A percentile compares a stretch with the other conserved stretches of the same genome.
phyloP scores from a whole-genome alignment of 2,329 filamentous ascomycete genomes.

The Tolypocladium nubicola region DNA sequence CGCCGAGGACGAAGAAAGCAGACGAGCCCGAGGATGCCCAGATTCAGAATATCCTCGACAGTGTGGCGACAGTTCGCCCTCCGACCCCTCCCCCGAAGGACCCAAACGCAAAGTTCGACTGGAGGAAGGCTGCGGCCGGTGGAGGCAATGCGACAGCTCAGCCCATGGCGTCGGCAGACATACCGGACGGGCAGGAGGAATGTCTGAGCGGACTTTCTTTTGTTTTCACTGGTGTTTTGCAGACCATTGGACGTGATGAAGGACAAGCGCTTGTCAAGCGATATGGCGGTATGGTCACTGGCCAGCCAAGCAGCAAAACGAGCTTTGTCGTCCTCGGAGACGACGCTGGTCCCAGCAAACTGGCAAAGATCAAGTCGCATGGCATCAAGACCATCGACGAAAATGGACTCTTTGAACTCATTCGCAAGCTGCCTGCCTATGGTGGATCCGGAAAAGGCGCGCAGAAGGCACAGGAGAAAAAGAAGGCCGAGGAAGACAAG shows the following conservation, averaged over 20 bases:
- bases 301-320: slow-evolving; percentile 81
- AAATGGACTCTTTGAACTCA: slow-evolving; percentile 79
- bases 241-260: slow-evolving; percentile 73
- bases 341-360: slow-evolving; percentile 88
- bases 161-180: slow-evolving; percentile 54
- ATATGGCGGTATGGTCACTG: slow-evolving; percentile 86
- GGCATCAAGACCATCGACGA: slow-evolving; percentile 90
- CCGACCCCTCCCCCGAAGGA: slow-evolving; percentile 73
- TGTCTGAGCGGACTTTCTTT: slow-evolving; percentile 85
- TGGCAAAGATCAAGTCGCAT: slow-evolving; percentile 71
- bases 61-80: slow-evolving; percentile 70
- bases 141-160: slow-evolving; percentile 49
- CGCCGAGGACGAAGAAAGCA: slow-evolving; percentile 52
- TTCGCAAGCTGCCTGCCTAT: slow-evolving; percentile 68
- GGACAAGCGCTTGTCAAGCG: slow-evolving; percentile 79
- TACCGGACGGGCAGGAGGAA: slow-evolving; percentile 77
- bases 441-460: slow-evolving; percentile 84
- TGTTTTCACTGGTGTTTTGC: slow-evolving; percentile 86
- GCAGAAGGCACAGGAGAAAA: slow-evolving; percentile 75
- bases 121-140: slow-evolving; percentile 47
- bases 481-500: slow-evolving; percentile 73
- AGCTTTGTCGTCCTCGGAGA: slow-evolving; percentile 84
- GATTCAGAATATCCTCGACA: slow-evolving; percentile 71
- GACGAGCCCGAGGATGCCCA: slow-evolving; percentile 59
- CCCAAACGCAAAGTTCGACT: slow-evolving; percentile 70